A percentile compares a stretch with the other conserved stretches of the same genome.
Conservation (phyloP, 306 rosid genomes). For the Biancaea sappan region DNA sequence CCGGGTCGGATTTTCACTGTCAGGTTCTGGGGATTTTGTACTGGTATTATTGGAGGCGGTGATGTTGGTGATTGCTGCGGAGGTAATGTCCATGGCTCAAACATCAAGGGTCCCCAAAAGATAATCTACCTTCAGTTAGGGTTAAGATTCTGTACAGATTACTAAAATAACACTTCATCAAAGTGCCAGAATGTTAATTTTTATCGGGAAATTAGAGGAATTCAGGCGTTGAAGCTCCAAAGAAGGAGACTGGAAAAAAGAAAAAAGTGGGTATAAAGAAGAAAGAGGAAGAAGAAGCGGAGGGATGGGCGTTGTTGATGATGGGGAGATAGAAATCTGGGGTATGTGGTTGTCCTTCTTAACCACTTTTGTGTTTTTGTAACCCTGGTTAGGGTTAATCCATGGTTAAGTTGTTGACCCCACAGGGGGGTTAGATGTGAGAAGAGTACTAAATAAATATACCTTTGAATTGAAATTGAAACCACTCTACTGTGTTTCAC, state of each 20-base stretch:
- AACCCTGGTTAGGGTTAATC: slow-evolving; percentile 93
- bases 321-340: slow-evolving; percentile 74
- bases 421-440: slow-evolving; percentile 59
- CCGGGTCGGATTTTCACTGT: slow-evolving; percentile 64
- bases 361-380: slow-evolving; percentile 76
- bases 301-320: slow-evolving; percentile 44
- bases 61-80: slow-evolving; percentile 37
- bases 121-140: slow-evolving; percentile 30
- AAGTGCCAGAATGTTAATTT: not conserved
- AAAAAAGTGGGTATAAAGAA: not conserved
- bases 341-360: slow-evolving; percentile 89
- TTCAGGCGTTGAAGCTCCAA: not conserved
- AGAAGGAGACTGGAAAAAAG: not conserved
- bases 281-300: not conserved
- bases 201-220: not conserved
- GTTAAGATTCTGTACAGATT: slow-evolving; percentile 45
- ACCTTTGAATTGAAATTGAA: not conserved
- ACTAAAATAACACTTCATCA: slow-evolving; percentile 31
- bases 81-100: slow-evolving; percentile 65
- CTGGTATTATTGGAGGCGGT: slow-evolving; percentile 25
- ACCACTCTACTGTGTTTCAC: not conserved
- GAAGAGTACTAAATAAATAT: slow-evolving; percentile 69
- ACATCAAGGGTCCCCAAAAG: slow-evolving; percentile 42
- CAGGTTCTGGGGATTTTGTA: slow-evolving; percentile 73
- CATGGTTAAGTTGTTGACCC: slow-evolving; percentile 78